Evolutionary conservation across 176 grass and related monocot species (phyloP), one percentile per base, ranked within the genome.

Genomic region (Urochloa ruziziensis): DNA sequence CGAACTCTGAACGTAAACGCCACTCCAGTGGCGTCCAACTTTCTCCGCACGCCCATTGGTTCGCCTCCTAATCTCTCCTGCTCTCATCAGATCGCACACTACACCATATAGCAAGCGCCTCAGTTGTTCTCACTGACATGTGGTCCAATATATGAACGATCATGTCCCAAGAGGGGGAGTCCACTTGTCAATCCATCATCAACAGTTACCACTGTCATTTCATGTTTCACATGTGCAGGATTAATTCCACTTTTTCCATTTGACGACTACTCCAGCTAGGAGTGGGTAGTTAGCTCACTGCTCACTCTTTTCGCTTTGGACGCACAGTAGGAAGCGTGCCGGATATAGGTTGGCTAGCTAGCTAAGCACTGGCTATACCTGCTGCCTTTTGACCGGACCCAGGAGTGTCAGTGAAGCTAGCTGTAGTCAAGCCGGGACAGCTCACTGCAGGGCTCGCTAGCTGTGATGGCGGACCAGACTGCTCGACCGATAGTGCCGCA

Each of bases 341-440:
- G 56, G 52, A 61, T 61, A 33, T 76, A 72, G 56, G 24, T 18
- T 71, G 12, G 46, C 27, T 81, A 54, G 28, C 21, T 86, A 62
- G 70, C 70, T 67, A 29, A 54, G 28, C 21, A 42, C 49, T 52
- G 28, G 24, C 44, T 74, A 54, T 48, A 17, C 46, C 14, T 48
- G 46, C 39, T 7, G 7, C 37, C 76, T 89, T 89, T 84, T 89
- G 87, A 75, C 82, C 82, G 72, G 82, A 75, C 51, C 52, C 77
- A 62, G 34, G 62, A 76, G 82, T 89, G 52, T 21, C 70, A 76
- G 36, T 69, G 48, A 80, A 89, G 82, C 77, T 80, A 89, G 76
- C 76, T 75, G 82, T 81, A 64, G 87, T 85, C 82, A 85, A 89
- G 77, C 53, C 28, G 24, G 61, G 70, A 75, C 82, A 89, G 87